phyloP scores from a whole-genome alignment of 2,329 filamentous ascomycete genomes.

The Alternaria postmessia region DNA sequence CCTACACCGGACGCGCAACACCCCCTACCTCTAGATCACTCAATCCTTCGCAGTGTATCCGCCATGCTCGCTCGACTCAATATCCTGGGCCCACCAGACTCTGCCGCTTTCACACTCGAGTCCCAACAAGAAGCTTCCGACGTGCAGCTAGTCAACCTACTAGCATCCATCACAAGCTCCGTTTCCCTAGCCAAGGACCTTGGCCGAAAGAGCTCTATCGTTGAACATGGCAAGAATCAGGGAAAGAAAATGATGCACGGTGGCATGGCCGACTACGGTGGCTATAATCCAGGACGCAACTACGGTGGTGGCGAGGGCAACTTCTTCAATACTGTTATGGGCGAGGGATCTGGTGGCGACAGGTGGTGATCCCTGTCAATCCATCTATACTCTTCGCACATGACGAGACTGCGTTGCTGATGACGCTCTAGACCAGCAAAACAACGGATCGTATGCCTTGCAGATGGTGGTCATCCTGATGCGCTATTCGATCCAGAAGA shows the following conservation, averaged over 20 bases:
- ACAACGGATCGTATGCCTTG: not conserved
- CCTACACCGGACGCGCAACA: slow-evolving; percentile 38
- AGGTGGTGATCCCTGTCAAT: slow-evolving; percentile 14
- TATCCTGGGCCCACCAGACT: slow-evolving; percentile 77
- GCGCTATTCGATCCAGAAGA: slow-evolving; percentile 2
- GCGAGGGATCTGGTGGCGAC: slow-evolving; percentile 23
- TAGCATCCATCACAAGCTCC: slow-evolving; percentile 78
- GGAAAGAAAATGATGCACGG: slow-evolving; percentile 33
- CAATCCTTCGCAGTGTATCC: slow-evolving; percentile 86
- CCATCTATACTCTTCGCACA: too few species aligned
- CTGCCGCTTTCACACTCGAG: slow-evolving; percentile 72
- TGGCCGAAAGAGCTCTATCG: slow-evolving; percentile 72
- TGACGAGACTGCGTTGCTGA: slow-evolving; percentile 2
- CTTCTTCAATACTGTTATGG: slow-evolving; percentile 35
- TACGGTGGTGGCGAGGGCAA: slow-evolving; percentile 22
- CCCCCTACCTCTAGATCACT: slow-evolving; percentile 62
- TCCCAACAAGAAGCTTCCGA: slow-evolving; percentile 82
- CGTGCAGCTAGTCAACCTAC: slow-evolving; percentile 77
- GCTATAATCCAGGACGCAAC: slow-evolving; percentile 12
- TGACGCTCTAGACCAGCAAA: not conserved
- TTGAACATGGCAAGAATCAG: slow-evolving; percentile 52
- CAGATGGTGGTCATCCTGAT: not conserved
- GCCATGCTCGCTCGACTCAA: slow-evolving; percentile 84
- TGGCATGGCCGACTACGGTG: slow-evolving; percentile 25
- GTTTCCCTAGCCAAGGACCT: slow-evolving; percentile 75